Base-by-base conservation (phyloP, 2,329 filamentous ascomycete species). In the Exophiala bonariae region DNA sequence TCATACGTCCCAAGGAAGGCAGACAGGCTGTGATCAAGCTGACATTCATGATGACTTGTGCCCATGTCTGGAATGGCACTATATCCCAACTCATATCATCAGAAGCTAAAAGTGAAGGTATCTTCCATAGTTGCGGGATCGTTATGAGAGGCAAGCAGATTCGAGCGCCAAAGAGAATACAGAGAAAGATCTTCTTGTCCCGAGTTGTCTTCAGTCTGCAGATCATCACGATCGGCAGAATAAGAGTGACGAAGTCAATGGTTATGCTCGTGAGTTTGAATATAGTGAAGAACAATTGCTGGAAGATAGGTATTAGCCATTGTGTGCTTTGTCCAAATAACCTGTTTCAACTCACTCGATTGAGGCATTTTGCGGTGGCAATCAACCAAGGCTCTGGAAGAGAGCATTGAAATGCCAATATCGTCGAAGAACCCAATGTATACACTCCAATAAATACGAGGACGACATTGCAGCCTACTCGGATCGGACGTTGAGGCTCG, bases 21-120 rank as follows among this genome's bases (percentile, higher is more conserved):
- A 54, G 38, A 34, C 50, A 56, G 11, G 54, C 54, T 16, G 54
- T 51, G 36, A 51, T 51, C 41, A 56, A 33, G 20, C 43, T 44
- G 13, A 56, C 35, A 22, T 52, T 54, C 46, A 52, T 53, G 17
- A 54, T 33, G 44, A 56, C 32, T 34, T 56, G 54, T 4, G 41
- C 23, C 50, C 54, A 56, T 3, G 34, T 51, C 42, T 56, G 54
- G 14, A 46, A 47, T 2, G 34, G 34, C 16, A 56, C 50, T 11
- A 45, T 20, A 13, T 54, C 47, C 54, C 54, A 56, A 23, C 39
- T 49, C n/a, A 19, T 41, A 28, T 56, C 54, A 6, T 50, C 32
- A 10, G 54, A 51, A 5, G 18, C 37, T 19, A 49, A 33, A 11
- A 50, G 33, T 19, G 41, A 23, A 13, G 39, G 44, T 7, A 50